phyloP scores from a whole-genome alignment of 129 eudicot species.

The Logfia minima region DNA sequence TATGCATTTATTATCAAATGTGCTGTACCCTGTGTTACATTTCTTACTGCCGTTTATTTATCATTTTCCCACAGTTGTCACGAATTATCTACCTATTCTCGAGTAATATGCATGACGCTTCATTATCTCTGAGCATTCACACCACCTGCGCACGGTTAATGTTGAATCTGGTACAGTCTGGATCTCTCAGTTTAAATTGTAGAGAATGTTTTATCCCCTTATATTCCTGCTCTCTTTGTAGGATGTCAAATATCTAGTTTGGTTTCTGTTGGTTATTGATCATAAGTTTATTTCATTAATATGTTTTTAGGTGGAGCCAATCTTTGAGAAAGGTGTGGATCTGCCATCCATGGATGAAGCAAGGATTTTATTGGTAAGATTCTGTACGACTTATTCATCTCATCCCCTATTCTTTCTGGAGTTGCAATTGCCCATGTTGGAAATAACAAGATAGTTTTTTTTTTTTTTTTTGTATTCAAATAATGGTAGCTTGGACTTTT shows the following conservation, averaged over 20 bases:
- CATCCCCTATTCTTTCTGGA: neutral
- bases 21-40: slow-evolving; percentile 1
- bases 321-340: slow-evolving; percentile 95
- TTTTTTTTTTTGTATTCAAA: neutral
- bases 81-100: slow-evolving; percentile 94
- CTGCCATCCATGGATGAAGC: slow-evolving; percentile 97
- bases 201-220: neutral
- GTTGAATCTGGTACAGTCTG: slow-evolving; percentile 76
- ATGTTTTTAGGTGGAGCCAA: slow-evolving; percentile 80
- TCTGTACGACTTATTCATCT: slow-evolving; percentile 22
- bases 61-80: slow-evolving; percentile 70
- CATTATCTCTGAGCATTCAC: slow-evolving; percentile 94
- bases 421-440: slow-evolving; percentile 18
- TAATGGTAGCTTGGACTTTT: neutral
- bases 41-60: slow-evolving; percentile 3
- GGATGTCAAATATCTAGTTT: neutral
- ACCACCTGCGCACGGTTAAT: slow-evolving; percentile 97
- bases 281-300: neutral
- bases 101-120: slow-evolving; percentile 99
- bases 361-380: slow-evolving; percentile 72
- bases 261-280: slow-evolving; percentile 12
- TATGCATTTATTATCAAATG: neutral
- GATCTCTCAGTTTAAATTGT: slow-evolving; percentile 24
- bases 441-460: slow-evolving; percentile 11
- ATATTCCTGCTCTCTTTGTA: neutral